phyloP scores from a whole-genome alignment of 495 filamentous ascomycete genomes.

The Amniculicola lignicola region DNA sequence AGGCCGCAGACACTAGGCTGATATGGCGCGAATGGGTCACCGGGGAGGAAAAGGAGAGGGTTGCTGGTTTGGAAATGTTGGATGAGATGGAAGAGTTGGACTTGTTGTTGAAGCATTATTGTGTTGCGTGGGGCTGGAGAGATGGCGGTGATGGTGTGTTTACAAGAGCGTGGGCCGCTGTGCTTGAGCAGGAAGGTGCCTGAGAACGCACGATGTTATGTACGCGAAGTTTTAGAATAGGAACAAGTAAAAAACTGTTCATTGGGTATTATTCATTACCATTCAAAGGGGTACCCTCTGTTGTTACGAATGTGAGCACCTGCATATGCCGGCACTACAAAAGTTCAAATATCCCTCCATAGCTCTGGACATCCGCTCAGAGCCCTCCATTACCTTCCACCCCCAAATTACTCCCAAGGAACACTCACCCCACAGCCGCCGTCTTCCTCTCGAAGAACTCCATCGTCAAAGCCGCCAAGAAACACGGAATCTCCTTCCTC shows the following conservation, averaged over 20 bases:
- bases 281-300: too few species aligned
- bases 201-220: too few species aligned
- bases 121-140: conserved; percentile 81
- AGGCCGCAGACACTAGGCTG: conserved; percentile 65
- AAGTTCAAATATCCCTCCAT: too few species aligned
- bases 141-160: conserved; percentile 41
- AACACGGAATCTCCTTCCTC: conserved; percentile 85
- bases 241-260: too few species aligned
- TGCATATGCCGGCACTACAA: too few species aligned
- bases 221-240: too few species aligned
- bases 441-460: conserved; percentile 88
- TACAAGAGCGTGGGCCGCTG: conserved; percentile 26
- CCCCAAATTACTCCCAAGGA: too few species aligned
- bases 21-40: conserved; percentile 74
- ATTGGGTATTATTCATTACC: too few species aligned
- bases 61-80: conserved; percentile 76
- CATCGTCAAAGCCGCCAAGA: conserved; percentile 81
- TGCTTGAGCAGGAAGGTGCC: conserved; percentile 3
- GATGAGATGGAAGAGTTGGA: conserved; percentile 97
- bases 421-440: conserved; percentile 45
- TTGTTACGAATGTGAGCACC: too few species aligned
- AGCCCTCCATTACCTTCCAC: not conserved
- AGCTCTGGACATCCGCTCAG: not conserved
- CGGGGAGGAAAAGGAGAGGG: conserved; percentile 71
- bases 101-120: conserved; percentile 83